A percentile compares a stretch with the other conserved stretches of the same genome.
These are phyloP conservation scores for Pneumocystis jirovecii DNA, from an alignment of 1,139 yeast species.

Conservation along the genomic window DNA sequence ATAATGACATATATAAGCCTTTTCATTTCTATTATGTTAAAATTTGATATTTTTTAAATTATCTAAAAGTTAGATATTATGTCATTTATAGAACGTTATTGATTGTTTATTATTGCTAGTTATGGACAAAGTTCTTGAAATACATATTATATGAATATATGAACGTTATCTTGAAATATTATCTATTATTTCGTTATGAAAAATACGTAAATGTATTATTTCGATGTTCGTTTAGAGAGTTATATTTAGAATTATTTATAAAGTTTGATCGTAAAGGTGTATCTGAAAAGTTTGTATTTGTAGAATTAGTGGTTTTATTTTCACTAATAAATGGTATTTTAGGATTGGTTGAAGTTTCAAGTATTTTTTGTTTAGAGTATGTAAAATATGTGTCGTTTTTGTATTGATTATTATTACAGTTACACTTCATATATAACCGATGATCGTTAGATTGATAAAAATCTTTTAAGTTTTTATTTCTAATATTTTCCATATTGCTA, in stretches of 20 bases:
- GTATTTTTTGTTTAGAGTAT: background rate
- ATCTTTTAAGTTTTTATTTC: background rate
- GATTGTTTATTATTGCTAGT: background rate
- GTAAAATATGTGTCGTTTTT: background rate
- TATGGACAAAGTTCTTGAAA: background rate
- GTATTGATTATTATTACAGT: background rate
- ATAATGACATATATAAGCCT: background rate
- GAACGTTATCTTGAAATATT: background rate
- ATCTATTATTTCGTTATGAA: background rate
- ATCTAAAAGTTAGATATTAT: background rate
- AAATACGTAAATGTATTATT: background rate
- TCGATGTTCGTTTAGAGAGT: background rate
- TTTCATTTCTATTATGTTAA: background rate
- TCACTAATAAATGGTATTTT: background rate
- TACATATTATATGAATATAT: background rate
- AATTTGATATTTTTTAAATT: background rate
- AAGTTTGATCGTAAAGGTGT: background rate
- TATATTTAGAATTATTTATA: background rate
- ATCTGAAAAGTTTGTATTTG: background rate
- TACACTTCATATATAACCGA: background rate
- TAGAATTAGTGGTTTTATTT: background rate
- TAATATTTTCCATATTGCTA: background rate
- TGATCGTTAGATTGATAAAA: background rate
- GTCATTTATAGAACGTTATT: background rate
- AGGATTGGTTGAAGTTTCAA: background rate